Evolutionary conservation across 495 filamentous ascomycete species (phyloP).

Genomic region (Tuber magnatum): DNA sequence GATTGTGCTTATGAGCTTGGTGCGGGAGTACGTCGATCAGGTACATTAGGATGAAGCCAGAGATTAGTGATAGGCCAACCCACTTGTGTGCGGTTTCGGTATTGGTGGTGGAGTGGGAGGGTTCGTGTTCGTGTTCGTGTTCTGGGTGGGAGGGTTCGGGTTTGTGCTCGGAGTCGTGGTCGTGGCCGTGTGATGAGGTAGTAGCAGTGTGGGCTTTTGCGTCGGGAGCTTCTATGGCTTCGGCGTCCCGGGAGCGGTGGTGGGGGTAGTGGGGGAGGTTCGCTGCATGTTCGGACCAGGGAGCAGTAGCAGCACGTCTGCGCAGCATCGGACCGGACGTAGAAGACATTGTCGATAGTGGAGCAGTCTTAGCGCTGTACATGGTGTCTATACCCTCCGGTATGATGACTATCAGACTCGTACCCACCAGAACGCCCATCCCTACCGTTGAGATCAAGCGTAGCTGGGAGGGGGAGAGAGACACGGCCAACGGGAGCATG

Average conservation of each 20-base stretch:
- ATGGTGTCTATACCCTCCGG: constrained; percentile 92
- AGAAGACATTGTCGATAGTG: constrained; percentile 15
- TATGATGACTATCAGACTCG: constrained; percentile 92
- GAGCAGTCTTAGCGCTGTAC: constrained; percentile 44
- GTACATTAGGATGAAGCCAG: constrained; percentile 95
- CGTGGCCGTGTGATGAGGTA: background rate
- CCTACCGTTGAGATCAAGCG: constrained; percentile 86
- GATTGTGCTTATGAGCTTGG: constrained; percentile 51
- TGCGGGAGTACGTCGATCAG: constrained; percentile 80
- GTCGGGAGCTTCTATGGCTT: background rate
- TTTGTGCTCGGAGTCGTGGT: background rate
- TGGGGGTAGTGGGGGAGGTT: background rate
- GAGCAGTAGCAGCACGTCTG: background rate
- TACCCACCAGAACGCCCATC: constrained; percentile 89
- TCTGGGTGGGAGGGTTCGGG: constrained; percentile 1
- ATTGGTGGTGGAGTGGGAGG: constrained; percentile 36
- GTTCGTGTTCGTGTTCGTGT: constrained; percentile 17
- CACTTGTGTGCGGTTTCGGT: constrained; percentile 39
- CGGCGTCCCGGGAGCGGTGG: constrained; percentile 9
- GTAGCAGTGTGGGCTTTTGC: constrained; percentile 6
- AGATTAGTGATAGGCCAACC: constrained; percentile 76
- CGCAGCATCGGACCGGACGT: constrained; percentile 7
- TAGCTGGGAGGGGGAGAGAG: constrained; percentile 79
- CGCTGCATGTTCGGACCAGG: background rate
- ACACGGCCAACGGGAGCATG: constrained; percentile 82